Conservation (phyloP, 768 basidiomycete species). For the Leccinum olivaceopallidum region DNA sequence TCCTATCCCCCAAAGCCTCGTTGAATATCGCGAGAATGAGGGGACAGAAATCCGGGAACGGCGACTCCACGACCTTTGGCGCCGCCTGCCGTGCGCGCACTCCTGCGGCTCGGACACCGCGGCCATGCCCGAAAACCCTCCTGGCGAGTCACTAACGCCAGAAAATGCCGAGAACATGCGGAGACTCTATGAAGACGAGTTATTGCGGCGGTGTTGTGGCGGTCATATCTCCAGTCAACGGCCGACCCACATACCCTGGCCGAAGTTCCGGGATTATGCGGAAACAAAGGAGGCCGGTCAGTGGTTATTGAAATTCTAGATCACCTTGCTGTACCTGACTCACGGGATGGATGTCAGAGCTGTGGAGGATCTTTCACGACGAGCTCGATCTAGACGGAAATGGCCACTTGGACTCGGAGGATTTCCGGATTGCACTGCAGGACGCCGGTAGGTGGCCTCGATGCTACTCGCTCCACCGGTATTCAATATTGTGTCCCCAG, state of each 20-base stretch:
- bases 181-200: conserved; percentile 75
- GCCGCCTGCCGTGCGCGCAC: conserved; percentile 45
- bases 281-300: conserved; percentile 79
- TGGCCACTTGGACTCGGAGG: conserved; percentile 71
- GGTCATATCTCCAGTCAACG: conserved; percentile 42
- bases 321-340: conserved; percentile 17
- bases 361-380: conserved; percentile 90
- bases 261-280: conserved; percentile 72
- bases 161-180: conserved; percentile 63
- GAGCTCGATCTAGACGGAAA: conserved; percentile 90
- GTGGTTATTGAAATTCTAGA: conserved; percentile 29
- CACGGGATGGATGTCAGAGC: conserved; percentile 47
- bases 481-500: conserved; percentile 39
- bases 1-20: conserved; percentile 50
- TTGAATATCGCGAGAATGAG: conserved; percentile 65
- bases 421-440: conserved; percentile 59
- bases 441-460: conserved; percentile 59
- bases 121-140: conserved; percentile 16
- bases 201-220: conserved; percentile 53
- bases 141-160: conserved; percentile 37
- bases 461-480: conserved; percentile 24
- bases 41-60: conserved; percentile 60
- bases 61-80: conserved; percentile 65
- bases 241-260: conserved; percentile 60
- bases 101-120: conserved; percentile 26